These are phyloP conservation scores for Cryomyces minteri DNA, from an alignment of 495 filamentous ascomycete genomes.

Conservation along the genomic window DNA sequence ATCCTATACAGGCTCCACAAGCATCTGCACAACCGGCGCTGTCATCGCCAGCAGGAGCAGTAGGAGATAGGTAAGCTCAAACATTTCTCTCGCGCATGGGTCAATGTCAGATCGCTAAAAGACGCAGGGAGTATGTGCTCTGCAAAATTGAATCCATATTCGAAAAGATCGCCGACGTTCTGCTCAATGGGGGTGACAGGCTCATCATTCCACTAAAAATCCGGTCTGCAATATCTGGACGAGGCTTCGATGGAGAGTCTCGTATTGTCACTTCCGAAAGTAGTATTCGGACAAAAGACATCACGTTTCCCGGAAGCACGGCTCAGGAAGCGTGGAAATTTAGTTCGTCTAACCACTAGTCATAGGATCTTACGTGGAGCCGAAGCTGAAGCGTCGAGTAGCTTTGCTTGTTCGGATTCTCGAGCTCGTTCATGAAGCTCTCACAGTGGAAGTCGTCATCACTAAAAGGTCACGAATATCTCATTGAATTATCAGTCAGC, in stretches of 20 bases:
- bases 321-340: constrained; percentile 39
- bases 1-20: not conserved
- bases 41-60: not conserved
- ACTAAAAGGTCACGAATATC: constrained; percentile 47
- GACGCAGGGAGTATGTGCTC: constrained; percentile 19
- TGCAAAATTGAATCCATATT: constrained; percentile 33
- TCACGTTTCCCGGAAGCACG: constrained; percentile 39
- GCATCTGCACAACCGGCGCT: not conserved
- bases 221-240: constrained; percentile 3
- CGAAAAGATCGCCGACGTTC: constrained; percentile 28
- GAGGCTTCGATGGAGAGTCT: not conserved
- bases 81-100: not conserved
- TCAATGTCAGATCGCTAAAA: not conserved
- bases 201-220: constrained; percentile 28
- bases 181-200: constrained; percentile 22
- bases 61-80: not conserved
- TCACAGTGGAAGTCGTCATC: constrained; percentile 40
- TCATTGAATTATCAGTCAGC: not conserved
- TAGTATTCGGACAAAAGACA: constrained; percentile 2
- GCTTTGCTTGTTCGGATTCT: constrained; percentile 48
- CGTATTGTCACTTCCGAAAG: not conserved
- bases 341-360: not conserved
- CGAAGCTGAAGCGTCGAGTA: constrained; percentile 11
- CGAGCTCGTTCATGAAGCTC: constrained; percentile 47
- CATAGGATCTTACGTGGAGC: not conserved